Evolutionary conservation across 495 filamentous ascomycete genomes (phyloP).

Genomic region (Penicillium psychrofluorescens): DNA sequence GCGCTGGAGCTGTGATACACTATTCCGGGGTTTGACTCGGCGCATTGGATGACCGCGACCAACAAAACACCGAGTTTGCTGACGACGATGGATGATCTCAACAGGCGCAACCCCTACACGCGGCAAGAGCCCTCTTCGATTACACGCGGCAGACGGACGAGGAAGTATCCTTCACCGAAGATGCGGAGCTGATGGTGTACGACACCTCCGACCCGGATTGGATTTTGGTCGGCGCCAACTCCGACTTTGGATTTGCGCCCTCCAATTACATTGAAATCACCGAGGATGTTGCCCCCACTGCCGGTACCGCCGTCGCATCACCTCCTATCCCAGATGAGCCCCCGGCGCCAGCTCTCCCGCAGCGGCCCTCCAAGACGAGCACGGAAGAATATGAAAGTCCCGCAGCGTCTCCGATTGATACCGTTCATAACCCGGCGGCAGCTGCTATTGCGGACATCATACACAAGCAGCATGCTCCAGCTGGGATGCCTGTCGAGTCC

Average conservation of each 20-base stretch:
- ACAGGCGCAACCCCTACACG: conserved; percentile 62
- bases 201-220: conserved; percentile 92
- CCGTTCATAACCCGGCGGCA: conserved; percentile 59
- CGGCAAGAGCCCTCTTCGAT: conserved; percentile 86
- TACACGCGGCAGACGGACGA: conserved; percentile 97
- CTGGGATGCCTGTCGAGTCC: conserved; percentile 19
- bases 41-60: too few species aligned
- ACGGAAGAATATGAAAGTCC: conserved; percentile 7
- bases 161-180: conserved; percentile 92
- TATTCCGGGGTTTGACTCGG: too few species aligned
- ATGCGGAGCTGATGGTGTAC: conserved; percentile 74
- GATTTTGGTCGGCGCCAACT: conserved; percentile 80
- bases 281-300: conserved; percentile 21
- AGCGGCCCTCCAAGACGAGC: conserved; percentile 26
- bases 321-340: conserved; percentile 22
- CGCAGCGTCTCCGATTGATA: conserved; percentile 21
- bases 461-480: conserved; percentile 41
- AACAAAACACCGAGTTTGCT: not conserved
- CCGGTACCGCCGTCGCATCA: conserved; percentile 15
- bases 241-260: conserved; percentile 92
- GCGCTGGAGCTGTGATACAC: too few species aligned
- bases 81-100: conserved; percentile 10
- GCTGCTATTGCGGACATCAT: conserved; percentile 67
- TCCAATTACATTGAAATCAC: conserved; percentile 87
- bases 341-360: conserved; percentile 31